These are phyloP conservation scores for Entomophthora muscae DNA, from an alignment of 371 early-diverging fungal genomes.

Conservation along the genomic window DNA sequence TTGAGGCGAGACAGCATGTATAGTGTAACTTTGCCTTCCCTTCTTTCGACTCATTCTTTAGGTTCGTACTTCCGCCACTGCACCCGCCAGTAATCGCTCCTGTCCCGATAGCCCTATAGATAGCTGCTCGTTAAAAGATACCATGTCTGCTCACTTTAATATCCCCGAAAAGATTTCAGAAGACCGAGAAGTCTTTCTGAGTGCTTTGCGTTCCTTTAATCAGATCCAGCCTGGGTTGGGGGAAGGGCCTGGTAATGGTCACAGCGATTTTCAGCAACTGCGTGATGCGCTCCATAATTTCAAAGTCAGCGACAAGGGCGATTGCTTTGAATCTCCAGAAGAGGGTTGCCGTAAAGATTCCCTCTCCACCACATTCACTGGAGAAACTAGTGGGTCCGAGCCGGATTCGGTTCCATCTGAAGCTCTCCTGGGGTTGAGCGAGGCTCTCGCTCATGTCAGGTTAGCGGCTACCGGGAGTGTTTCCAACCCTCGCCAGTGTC, in stretches of 20 bases:
- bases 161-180: background rate
- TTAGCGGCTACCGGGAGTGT: background rate
- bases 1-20: conserved; percentile 1
- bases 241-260: background rate
- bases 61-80: conserved; percentile 5
- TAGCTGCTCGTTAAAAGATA: too few species aligned
- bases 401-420: background rate
- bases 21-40: background rate
- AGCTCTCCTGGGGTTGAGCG: background rate
- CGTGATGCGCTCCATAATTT: background rate
- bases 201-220: background rate
- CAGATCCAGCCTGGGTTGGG: background rate
- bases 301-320: background rate
- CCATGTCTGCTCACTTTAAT: background rate
- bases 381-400: background rate
- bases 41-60: background rate
- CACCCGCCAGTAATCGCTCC: background rate
- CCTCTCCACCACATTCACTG: background rate
- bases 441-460: background rate
- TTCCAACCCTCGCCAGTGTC: background rate
- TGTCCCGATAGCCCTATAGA: conserved; percentile 4
- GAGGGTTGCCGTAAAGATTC: background rate
- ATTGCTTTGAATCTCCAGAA: too few species aligned
- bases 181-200: background rate
- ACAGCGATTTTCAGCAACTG: background rate